phyloP scores from a whole-genome alignment of 352 stramenopile genomes.

The Phytophthora crassamura region DNA sequence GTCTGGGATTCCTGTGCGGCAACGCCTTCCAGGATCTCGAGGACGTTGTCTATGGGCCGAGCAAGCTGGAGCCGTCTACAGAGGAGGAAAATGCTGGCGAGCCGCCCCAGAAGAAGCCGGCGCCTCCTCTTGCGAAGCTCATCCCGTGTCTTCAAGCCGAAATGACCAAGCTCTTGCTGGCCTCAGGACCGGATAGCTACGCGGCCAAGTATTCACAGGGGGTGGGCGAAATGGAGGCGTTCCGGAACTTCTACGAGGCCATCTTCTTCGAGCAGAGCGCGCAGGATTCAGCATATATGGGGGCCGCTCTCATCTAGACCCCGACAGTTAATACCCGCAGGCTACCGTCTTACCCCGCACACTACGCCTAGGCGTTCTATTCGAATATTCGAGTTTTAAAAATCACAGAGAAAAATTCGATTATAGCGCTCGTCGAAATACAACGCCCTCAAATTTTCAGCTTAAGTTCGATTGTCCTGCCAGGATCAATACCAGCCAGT shows the following conservation, averaged over 20 bases:
- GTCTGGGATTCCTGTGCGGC: constrained; percentile 73
- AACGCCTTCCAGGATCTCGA: constrained; percentile 86
- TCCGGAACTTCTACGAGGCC: constrained; percentile 85
- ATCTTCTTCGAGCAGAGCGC: constrained; percentile 80
- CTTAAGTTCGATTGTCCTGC: too few relatives aligned
- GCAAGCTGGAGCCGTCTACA: constrained; percentile 18
- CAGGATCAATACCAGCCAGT: too few relatives aligned
- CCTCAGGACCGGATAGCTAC: constrained; percentile 59
- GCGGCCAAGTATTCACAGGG: constrained; percentile 80
- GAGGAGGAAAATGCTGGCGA: constrained; percentile 35
- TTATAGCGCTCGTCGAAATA: too few relatives aligned
- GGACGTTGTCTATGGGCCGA: constrained; percentile 70
- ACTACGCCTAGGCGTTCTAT: too few relatives aligned
- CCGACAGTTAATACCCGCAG: background rate
- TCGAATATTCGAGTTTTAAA: too few relatives aligned
- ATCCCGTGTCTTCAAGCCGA: constrained; percentile 80
- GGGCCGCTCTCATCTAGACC: constrained; percentile 48
- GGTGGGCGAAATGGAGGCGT: constrained; percentile 79
- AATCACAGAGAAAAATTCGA: too few relatives aligned
- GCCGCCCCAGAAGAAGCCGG: constrained; percentile 43
- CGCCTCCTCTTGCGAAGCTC: constrained; percentile 77
- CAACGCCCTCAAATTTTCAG: too few relatives aligned
- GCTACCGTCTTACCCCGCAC: too few relatives aligned
- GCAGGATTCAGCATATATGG: constrained; percentile 41
- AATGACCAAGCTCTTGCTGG: constrained; percentile 73